Percentiles rank a stretch among this genome's conserved stretches.
phyloP scores from a whole-genome alignment of 2,329 filamentous ascomycete genomes.

The Sporothrix brunneoviolacea region DNA sequence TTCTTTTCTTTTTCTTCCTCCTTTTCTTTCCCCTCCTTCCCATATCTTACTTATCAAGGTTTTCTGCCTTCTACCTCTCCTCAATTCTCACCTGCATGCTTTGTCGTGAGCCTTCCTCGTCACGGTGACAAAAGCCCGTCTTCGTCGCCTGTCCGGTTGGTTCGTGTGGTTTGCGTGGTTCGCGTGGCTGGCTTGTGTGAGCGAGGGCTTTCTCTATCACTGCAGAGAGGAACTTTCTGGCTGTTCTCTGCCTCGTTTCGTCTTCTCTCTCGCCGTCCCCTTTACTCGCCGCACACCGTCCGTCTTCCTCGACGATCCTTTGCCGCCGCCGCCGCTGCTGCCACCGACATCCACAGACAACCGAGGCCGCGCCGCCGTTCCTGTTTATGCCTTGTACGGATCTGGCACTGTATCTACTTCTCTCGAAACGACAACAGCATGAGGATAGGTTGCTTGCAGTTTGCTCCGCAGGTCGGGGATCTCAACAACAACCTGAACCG shows the following conservation, averaged over 20 bases:
- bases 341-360: not conserved
- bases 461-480: slow-evolving; percentile 63
- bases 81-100: not conserved
- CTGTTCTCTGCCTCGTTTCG: not conserved
- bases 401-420: not conserved
- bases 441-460: slow-evolving; percentile 52
- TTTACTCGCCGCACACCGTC: too few relatives aligned
- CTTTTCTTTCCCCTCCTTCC: not conserved
- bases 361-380: too few relatives aligned
- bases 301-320: not conserved
- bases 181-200: not conserved
- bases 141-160: not conserved
- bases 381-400: too few relatives aligned
- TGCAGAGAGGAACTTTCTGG: too few relatives aligned
- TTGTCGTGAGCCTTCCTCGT: not conserved
- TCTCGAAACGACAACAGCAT: slow-evolving; percentile 19
- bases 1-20: not conserved
- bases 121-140: slow-evolving; percentile 2
- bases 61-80: not conserved
- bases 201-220: not conserved
- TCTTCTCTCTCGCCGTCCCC: not conserved
- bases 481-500: slow-evolving; percentile 63
- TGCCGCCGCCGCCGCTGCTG: not conserved
- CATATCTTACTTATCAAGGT: not conserved
- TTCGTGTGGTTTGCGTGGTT: slow-evolving; percentile 1